Conservation (phyloP, 202 grass and related monocot species). For the Digitaria exilis region DNA sequence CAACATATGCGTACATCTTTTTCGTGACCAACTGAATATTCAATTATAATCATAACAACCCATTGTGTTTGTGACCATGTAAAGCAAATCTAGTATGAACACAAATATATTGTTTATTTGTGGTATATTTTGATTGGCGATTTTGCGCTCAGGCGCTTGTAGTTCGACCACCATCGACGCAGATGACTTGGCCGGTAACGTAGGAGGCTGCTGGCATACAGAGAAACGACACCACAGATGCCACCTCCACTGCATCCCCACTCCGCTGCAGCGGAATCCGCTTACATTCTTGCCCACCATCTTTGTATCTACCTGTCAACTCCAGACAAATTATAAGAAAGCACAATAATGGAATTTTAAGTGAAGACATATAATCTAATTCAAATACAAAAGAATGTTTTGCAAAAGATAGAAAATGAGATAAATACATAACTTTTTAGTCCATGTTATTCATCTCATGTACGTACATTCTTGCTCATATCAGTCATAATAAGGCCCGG, state of each 20-base stretch:
- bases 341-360: too few species aligned
- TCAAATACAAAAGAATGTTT: too few species aligned
- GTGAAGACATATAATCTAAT: too few species aligned
- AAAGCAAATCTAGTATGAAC: too few species aligned
- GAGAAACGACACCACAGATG: slow-evolving; percentile 42
- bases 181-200: slow-evolving; percentile 50
- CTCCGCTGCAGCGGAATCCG: not conserved
- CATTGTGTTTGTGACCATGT: too few species aligned
- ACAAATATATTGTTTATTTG: too few species aligned
- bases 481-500: not conserved
- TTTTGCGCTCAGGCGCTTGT: not conserved
- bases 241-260: slow-evolving; percentile 45
- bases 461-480: not conserved
- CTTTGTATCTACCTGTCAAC: not conserved
- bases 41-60: too few species aligned
- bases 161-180: slow-evolving; percentile 43
- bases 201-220: slow-evolving; percentile 53
- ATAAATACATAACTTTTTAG: not conserved
- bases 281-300: not conserved
- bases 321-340: too few species aligned
- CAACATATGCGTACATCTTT: too few species aligned
- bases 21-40: too few species aligned
- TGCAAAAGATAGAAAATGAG: too few species aligned
- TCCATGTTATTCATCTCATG: too few species aligned
- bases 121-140: not conserved